Evolutionary conservation across 176 grass and related monocot species (phyloP), one percentile per base, ranked within the genome.

Genomic region (Saccharum officinarum): DNA sequence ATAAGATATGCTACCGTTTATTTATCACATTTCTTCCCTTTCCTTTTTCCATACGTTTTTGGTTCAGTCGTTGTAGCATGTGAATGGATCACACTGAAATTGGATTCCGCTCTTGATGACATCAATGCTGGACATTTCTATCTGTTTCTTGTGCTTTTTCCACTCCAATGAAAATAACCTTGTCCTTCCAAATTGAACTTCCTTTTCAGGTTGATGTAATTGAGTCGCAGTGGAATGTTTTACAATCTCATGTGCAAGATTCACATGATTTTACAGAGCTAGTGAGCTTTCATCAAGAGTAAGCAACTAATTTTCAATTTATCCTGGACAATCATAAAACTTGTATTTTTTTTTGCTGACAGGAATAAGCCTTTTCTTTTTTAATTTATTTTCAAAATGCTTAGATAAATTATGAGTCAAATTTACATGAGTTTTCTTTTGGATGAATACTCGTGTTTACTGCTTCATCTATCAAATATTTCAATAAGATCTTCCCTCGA

Each of bases 191-290:
- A 50, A 31, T 69, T 75, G 59, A 20, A 38, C 38, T 62, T 71
- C 2, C 74, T 83, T 73, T 86, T 70, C 83, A 99, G 92, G 97
- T 99, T 65, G 97, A 99, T 92, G 97, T 99, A 78, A 99, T 99
- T 6, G 97, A 99, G 86, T 96, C 97, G 20, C 97, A 99, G 36
- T 99, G 97, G 97, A 99, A 96, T 86, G 91, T 96, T 70, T 79
- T 99, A 82, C 97, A 99, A 94, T 73, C 86, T 86, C 93, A 94
- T n/a, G 86, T 96, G 22, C 97, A 99, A 89, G 90, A 99, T 89
- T 96, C 93, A 76, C 97, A 96, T 84, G 97, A 96, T 96, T 99
- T 96, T 85, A 99, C 93, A 52, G 93, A 99, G 83, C 85, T 99
- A 88, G 97, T 99, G 84, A 91, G 81, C 71, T 99, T 91, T 90